Base-by-base conservation (phyloP, 441 rosid species). In the Adansonia rubrostipa region DNA sequence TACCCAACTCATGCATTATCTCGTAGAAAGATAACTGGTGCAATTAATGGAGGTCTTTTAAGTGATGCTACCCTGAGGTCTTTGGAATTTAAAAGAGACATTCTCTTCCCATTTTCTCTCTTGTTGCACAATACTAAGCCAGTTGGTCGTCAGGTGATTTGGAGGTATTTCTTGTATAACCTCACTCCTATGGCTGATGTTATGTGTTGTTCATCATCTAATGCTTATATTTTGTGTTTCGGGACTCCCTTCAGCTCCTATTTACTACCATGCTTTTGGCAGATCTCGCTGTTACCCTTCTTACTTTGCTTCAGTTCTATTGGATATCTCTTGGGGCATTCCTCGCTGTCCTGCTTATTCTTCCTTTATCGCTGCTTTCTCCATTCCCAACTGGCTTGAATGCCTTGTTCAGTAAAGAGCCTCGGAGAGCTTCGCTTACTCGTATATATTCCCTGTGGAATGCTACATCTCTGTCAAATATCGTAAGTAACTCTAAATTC, bases 381-480 rank as follows among this genome's bases (percentile, higher is more conserved):
- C 98, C 98, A 64, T 90, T 96, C 87, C 98, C 94, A 0, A 97
- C 99, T 10, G 98, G 99, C 65, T 83, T 96, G 85, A 93, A 93
- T 86, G 98, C 99, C 64, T 91, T 96, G 70, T 88, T 92, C 81
- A 93, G 99, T 85, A 91, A 84, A 85, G 98, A 93, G 85, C 89
- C 97, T 75, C 89, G 98, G 84, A 88, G 93, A 87, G 96, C 98
- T 75, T 91, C 89, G 76, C 97, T 92, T 71, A 84, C 97, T 82
- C 99, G 99, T 80, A 87, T 92, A 68, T 93, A 89, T 78, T 92
- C 93, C 64, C 80, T 96, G 56, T 96, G 99, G 98, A 96, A 92
- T 63, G 88, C 90, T 54, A 88, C 98, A 70, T 96, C 99, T 73
- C 82, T 94, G 11, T 87, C 92, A 78, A 96, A 93, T 84, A 86